Evolutionary conservation across 768 basidiomycete species (phyloP).

Genomic region (Rhizopogon vinicolor): DNA sequence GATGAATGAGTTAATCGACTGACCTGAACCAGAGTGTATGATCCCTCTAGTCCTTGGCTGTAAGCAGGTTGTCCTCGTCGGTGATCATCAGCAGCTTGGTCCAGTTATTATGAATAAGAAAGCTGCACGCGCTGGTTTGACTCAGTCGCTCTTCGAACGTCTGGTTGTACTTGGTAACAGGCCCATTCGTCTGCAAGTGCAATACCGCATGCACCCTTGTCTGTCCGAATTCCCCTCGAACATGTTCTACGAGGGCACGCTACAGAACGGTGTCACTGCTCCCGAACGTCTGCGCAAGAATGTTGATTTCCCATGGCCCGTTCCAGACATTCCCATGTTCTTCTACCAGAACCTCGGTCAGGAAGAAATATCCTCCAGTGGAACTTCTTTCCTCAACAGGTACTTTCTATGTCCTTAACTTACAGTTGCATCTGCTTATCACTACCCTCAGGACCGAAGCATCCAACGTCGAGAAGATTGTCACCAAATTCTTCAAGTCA

Average conservation of each 20-base stretch:
- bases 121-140: conserved; percentile 96
- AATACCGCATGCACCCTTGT: conserved; percentile 99
- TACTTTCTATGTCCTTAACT: conserved; percentile 21
- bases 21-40: conserved; percentile 79
- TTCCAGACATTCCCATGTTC: conserved; percentile 97
- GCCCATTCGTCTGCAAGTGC: conserved; percentile 97
- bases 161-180: conserved; percentile 93
- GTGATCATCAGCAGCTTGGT: conserved; percentile 94
- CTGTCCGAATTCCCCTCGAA: conserved; percentile 99
- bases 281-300: conserved; percentile 97
- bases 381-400: conserved; percentile 97
- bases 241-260: conserved; percentile 99
- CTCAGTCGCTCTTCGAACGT: conserved; percentile 96
- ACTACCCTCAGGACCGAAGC: conserved; percentile 76
- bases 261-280: conserved; percentile 99
- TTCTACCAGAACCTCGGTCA: conserved; percentile 99
- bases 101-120: conserved; percentile 99
- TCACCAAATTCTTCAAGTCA: conserved; percentile 99
- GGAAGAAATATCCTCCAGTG: conserved; percentile 97
- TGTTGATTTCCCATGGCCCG: conserved; percentile 99
- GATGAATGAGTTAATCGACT: conserved; percentile 7
- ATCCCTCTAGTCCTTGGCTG: conserved; percentile 97
- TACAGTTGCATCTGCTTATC: conserved; percentile 2
- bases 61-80: conserved; percentile 97
- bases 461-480: conserved; percentile 99